phyloP scores from a whole-genome alignment of 768 basidiomycete species.

The Suillus alpinus region DNA sequence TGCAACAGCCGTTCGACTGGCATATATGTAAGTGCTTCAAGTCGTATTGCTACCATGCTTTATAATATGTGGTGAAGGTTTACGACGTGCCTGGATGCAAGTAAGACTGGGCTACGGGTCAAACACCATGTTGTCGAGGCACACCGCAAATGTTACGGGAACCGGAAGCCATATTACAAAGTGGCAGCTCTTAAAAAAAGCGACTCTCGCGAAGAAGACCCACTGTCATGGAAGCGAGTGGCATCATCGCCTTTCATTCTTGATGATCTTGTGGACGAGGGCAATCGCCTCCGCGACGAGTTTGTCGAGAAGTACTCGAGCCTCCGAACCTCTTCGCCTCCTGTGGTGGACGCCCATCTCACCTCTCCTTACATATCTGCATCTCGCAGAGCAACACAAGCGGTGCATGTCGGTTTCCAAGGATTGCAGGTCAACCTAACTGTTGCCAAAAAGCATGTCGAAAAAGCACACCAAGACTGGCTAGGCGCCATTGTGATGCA shows the following conservation, averaged over 20 bases:
- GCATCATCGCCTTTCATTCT: constrained; percentile 35
- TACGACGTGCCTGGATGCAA: constrained; percentile 62
- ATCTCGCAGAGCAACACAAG: constrained; percentile 7
- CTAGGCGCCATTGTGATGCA: constrained; percentile 6
- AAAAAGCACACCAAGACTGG: constrained; percentile 18
- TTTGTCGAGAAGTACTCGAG: constrained; percentile 36
- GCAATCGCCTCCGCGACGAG: constrained; percentile 31
- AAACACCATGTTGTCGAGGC: constrained; percentile 35
- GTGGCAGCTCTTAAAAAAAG: constrained; percentile 15
- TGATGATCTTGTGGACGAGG: constrained; percentile 41
- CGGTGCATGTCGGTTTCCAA: constrained; percentile 3
- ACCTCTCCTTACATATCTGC: constrained; percentile 36
- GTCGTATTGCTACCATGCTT: neutral
- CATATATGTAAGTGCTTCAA: constrained; percentile 55
- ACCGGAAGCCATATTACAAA: constrained; percentile 29
- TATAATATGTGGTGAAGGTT: constrained; percentile 43
- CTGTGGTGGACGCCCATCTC: constrained; percentile 26
- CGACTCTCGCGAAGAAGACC: neutral
- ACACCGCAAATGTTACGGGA: constrained; percentile 39
- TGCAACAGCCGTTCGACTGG: constrained; percentile 46
- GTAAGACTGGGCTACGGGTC: constrained; percentile 64
- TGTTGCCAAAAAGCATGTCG: constrained; percentile 41
- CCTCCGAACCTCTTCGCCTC: constrained; percentile 4
- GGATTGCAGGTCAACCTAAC: constrained; percentile 36
- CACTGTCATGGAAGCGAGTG: neutral